These are phyloP conservation scores for Amborella trichopoda DNA, from an alignment of 164 flowering plant species.

Conservation along the genomic window DNA sequence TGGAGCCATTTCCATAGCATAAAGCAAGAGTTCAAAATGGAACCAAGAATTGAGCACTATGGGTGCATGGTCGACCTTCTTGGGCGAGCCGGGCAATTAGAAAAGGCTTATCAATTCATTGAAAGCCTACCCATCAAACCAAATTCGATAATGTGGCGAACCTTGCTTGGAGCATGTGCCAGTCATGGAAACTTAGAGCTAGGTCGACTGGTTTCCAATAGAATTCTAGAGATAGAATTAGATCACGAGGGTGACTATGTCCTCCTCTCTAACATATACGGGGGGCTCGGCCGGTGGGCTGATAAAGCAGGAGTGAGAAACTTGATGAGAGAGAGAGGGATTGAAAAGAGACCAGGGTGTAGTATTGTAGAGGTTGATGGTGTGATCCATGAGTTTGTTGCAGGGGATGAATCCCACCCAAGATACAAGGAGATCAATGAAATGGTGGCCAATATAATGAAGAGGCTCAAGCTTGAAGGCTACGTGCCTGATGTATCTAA, in stretches of 20 bases:
- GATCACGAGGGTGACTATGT: slow-evolving; percentile 44
- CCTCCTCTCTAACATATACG: slow-evolving; percentile 41
- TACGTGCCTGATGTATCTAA: slow-evolving; percentile 14
- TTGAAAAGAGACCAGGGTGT: slow-evolving; percentile 29
- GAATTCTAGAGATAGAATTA: slow-evolving; percentile 23
- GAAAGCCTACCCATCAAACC: slow-evolving; percentile 26
- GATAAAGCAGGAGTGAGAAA: slow-evolving; percentile 26
- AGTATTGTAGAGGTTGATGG: slow-evolving; percentile 26
- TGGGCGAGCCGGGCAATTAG: slow-evolving; percentile 34
- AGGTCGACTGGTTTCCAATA: slow-evolving; percentile 23
- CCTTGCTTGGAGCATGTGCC: slow-evolving; percentile 43
- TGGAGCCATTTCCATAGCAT: slow-evolving; percentile 31
- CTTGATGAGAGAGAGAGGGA: slow-evolving; percentile 28
- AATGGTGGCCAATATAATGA: slow-evolving; percentile 18
- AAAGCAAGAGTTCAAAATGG: slow-evolving; percentile 15
- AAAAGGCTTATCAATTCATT: slow-evolving; percentile 29
- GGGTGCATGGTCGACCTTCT: slow-evolving; percentile 43
- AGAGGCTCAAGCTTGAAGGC: slow-evolving; percentile 9
- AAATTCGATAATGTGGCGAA: slow-evolving; percentile 35
- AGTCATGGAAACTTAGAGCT: slow-evolving; percentile 20
- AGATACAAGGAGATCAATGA: slow-evolving; percentile 16
- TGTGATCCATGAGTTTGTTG: slow-evolving; percentile 26
- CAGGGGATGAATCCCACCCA: slow-evolving; percentile 34
- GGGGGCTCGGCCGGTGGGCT: slow-evolving; percentile 21
- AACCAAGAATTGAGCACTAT: slow-evolving; percentile 30